Base-by-base conservation (phyloP, 2,329 filamentous ascomycete species). In the Byssothecium circinans region DNA sequence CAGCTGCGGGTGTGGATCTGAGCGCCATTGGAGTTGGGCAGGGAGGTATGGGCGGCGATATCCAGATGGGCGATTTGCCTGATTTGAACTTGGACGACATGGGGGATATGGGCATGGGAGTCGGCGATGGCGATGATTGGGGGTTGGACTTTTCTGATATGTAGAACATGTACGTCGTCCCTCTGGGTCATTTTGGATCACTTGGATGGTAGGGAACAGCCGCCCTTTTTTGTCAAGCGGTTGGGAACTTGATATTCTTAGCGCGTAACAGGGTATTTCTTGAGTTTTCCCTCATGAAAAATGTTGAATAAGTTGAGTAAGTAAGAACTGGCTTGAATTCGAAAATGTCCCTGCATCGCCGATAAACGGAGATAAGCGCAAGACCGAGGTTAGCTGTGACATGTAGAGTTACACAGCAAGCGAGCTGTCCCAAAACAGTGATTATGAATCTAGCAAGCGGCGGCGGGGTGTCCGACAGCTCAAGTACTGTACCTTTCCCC, bases 91-190 rank as follows among this genome's bases (percentile, higher is more conserved):
- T 74, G 50, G 58, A 62, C 15, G 58, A 63, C 17, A 45, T 62
- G 45, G 49, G 54, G 17, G 52, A 60, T 36, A 59, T 65, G 57
- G 58, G 60, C 35, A 64, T 67, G 62, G 60, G 58, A 20, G 60
- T 64, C 60, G 54, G 55, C 5, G 63, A 62, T 23, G 65, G 57
- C 36, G 58, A 67, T 45, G 63, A 65, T 51, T 76, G 74, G 52
- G 75, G 70, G 1, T 54, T 78, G 52, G 69, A 75, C 43, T 73
- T 75, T 64, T 60, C 65, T 39, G 64, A 66, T 45, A 69, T 70
- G 47, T 50, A 45, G 25, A 3, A 18, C n/a, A 8, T 32, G 32
- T 25, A 27, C n/a, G n/a, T n/a, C n/a, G n/a, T n/a, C n/a, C n/a
- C n/a, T n/a, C n/a, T n/a, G n/a, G n/a, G n/a, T n/a, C n/a, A n/a